Percentiles rank a stretch among this genome's conserved stretches.
phyloP scores from a whole-genome alignment of 1,284 basidiomycete genomes.

The Melampsora larici-populina region DNA sequence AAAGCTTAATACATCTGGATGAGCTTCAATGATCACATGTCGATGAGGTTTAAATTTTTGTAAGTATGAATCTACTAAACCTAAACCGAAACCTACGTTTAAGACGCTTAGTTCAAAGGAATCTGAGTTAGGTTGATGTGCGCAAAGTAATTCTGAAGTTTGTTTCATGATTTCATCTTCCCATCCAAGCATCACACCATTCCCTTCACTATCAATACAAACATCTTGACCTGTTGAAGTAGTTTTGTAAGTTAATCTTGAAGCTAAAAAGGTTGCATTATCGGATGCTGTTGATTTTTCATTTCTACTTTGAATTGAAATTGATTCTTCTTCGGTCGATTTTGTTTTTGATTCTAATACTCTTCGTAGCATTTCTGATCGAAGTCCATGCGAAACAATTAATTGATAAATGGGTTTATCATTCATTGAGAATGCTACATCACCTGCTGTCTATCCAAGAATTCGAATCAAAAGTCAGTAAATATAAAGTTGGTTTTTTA shows the following conservation, averaged over 20 bases:
- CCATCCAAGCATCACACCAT: constrained; percentile 42
- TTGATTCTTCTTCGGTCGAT: constrained; percentile 37
- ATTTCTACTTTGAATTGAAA: constrained; percentile 54
- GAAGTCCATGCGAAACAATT: constrained; percentile 78
- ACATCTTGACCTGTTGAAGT: constrained; percentile 19
- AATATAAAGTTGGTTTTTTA: neutral
- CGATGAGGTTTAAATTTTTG: constrained; percentile 57
- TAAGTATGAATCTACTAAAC: constrained; percentile 25
- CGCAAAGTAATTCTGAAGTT: constrained; percentile 11
- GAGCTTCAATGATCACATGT: constrained; percentile 93
- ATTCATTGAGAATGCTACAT: constrained; percentile 80
- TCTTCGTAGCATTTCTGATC: constrained; percentile 57
- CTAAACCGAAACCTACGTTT: constrained; percentile 39
- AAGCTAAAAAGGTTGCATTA: constrained; percentile 70
- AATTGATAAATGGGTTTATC: constrained; percentile 68
- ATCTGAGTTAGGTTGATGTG: neutral
- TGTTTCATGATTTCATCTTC: constrained; percentile 27
- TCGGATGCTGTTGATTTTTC: constrained; percentile 71
- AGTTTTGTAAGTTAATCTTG: constrained; percentile 63
- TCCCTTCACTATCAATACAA: constrained; percentile 38
- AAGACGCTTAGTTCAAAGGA: constrained; percentile 8
- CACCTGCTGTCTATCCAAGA: constrained; percentile 74
- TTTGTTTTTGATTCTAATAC: constrained; percentile 47
- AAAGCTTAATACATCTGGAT: constrained; percentile 79
- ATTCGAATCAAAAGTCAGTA: neutral